Percentiles rank a stretch among this genome's conserved stretches.
phyloP scores from a whole-genome alignment of 148 eudicot genomes.

The Cornus suecica region DNA sequence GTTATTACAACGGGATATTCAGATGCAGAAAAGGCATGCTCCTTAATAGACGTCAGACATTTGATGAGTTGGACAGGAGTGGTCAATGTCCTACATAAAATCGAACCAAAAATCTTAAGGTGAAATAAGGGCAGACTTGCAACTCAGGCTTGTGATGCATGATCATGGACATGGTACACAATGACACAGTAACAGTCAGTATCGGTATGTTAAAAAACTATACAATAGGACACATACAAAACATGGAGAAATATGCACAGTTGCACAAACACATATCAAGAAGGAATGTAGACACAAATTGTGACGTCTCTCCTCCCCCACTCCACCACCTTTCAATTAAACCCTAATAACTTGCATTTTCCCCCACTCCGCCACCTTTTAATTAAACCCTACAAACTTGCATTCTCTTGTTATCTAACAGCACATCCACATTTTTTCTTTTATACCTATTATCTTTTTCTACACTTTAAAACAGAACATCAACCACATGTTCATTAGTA shows the following conservation, averaged over 20 bases:
- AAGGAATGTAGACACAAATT: neutral
- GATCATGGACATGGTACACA: neutral
- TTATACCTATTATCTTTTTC: neutral
- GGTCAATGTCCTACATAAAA: constrained; percentile 66
- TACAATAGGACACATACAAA: neutral
- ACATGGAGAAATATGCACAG: neutral
- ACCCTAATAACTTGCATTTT: neutral
- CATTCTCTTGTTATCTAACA: neutral
- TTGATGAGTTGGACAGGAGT: constrained; percentile 65
- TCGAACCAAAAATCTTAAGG: neutral
- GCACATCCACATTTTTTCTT: neutral
- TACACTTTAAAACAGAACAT: neutral
- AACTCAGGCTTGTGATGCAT: neutral
- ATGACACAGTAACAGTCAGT: neutral
- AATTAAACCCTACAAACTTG: neutral
- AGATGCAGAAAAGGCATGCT: constrained; percentile 72
- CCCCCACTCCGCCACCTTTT: neutral
- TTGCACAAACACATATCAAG: neutral
- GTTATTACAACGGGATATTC: constrained; percentile 83
- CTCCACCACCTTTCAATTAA: neutral
- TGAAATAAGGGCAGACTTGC: neutral
- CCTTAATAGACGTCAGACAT: constrained; percentile 69
- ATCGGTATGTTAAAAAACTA: neutral
- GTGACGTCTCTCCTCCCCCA: neutral
- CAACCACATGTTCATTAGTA: neutral